Conservation (phyloP, 2,329 filamentous ascomycete genomes). For the Aspergillus sclerotialis region DNA sequence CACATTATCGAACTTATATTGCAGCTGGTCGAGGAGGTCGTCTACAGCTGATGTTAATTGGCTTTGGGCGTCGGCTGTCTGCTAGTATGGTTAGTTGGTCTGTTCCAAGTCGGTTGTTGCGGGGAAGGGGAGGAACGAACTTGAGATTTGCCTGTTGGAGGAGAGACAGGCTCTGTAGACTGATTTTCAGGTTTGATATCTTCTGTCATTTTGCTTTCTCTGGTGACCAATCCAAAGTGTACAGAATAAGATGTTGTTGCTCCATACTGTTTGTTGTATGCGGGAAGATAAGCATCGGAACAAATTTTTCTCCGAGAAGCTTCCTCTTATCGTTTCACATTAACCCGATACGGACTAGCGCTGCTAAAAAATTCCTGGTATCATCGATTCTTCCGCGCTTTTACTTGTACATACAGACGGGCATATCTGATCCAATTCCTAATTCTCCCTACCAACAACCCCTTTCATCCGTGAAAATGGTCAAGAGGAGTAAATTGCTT, state of each 20-base stretch:
- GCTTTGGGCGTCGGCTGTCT: constrained; percentile 38
- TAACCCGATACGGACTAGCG: background rate
- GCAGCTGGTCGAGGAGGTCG: constrained; percentile 75
- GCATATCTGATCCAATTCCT: too few relatives aligned
- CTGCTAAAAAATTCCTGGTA: background rate
- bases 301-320: too few relatives aligned
- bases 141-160: constrained; percentile 12
- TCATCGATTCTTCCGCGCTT: background rate
- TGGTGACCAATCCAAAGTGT: too few relatives aligned
- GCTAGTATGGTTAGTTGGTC: constrained; percentile 2
- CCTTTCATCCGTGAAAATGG: constrained; percentile 27
- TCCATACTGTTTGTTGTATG: too few relatives aligned
- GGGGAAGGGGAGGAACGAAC: constrained; percentile 6
- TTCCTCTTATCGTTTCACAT: background rate
- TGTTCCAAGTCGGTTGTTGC: background rate
- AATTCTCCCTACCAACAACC: background rate
- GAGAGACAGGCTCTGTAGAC: constrained; percentile 7
- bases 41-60: constrained; percentile 70
- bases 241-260: too few relatives aligned
- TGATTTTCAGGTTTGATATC: background rate
- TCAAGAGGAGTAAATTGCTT: constrained; percentile 52
- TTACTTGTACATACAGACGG: constrained; percentile 2
- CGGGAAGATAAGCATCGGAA: too few relatives aligned
- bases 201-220: constrained; percentile 11
- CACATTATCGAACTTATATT: constrained; percentile 76